Evolutionary conservation across 1,284 basidiomycete genomes (phyloP), one percentile per base, ranked within the genome.

Genomic region (Puccinia coronata): DNA sequence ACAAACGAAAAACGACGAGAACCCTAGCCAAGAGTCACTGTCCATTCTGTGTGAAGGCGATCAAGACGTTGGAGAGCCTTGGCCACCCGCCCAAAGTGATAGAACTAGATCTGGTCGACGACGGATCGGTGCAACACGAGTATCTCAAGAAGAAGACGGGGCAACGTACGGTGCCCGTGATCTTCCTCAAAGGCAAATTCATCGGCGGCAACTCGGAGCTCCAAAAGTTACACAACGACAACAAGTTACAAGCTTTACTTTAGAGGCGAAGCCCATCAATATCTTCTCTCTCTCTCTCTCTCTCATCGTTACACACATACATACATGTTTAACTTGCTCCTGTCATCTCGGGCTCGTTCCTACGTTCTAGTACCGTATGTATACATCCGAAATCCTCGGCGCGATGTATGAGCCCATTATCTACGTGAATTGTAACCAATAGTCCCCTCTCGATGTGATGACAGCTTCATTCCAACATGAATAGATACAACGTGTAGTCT

Each of bases 151-250:
- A 85, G 23, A 87, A 87, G 85, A 87, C 87, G 0, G 86, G 84
- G 11, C 87, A 88, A 84, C 80, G 86, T 3, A 87, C 87, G 2
- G 87, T 88, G 9, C 87, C 87, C 41, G 86, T 85, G 82, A 85
- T 88, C 83, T 88, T 86, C 80, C 87, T 88, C 83, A 85, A 84
- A 69, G 83, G 85, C 55, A 84, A 86, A 43, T 82, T 86, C 79
- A 82, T 88, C 67, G 87, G 87, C 67, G 87, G 87, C 18, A 81
- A 81, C 36, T 67, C 59, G 0, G 71, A 81, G 11, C 41, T 81
- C 20, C 71, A 81, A 69, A 34, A 34, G 5, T 51, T 81, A 9
- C 73, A 81, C 14, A n/a, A 16, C 1, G 67, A 74, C 5, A 72
- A 72, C 6, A 31, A 81, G 47, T 43, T 81, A 31, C 12, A 53